Percentiles rank a stretch among this genome's conserved stretches.
Conservation (phyloP, 352 stramenopile genomes). For the Aphanomyces invadans region DNA sequence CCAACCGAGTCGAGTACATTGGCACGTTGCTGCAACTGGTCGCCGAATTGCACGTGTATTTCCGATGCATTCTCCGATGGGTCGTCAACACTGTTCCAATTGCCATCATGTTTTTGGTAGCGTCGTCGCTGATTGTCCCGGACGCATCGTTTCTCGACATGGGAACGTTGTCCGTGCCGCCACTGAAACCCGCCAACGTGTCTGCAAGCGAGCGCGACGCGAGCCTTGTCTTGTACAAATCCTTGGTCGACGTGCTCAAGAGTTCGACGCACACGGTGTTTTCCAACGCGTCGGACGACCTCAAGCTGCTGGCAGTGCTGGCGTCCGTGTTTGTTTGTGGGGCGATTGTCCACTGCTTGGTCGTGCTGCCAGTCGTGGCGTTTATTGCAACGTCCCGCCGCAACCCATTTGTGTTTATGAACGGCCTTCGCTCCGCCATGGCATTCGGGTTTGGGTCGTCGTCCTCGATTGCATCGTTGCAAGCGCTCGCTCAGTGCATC, state of each 20-base stretch:
- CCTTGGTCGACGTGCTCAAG: no score
- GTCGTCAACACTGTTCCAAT: conserved; percentile 66
- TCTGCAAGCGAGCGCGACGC: not conserved
- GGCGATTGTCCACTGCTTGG: conserved; percentile 50
- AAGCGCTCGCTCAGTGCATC: conserved; percentile 52
- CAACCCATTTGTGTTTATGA: conserved; percentile 40
- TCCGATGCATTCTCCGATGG: conserved; percentile 67
- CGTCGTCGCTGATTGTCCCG: conserved; percentile 37
- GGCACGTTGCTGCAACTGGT: conserved; percentile 77
- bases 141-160: not conserved
- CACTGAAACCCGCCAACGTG: no score
- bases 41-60: conserved; percentile 65
- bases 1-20: conserved; percentile 33
- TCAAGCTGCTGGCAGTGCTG: conserved; percentile 27
- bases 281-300: conserved; percentile 37
- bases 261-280: conserved; percentile 30
- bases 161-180: no score
- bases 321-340: conserved; percentile 35
- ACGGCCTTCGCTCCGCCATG: conserved; percentile 30
- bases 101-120: conserved; percentile 61
- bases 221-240: not conserved
- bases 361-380: conserved; percentile 55
- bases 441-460: conserved; percentile 38
- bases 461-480: conserved; percentile 65
- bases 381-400: not conserved